A percentile compares a stretch with the other conserved stretches of the same genome.
Conservation (phyloP, 495 filamentous ascomycete genomes). For the Talaromyces wortmannii region DNA sequence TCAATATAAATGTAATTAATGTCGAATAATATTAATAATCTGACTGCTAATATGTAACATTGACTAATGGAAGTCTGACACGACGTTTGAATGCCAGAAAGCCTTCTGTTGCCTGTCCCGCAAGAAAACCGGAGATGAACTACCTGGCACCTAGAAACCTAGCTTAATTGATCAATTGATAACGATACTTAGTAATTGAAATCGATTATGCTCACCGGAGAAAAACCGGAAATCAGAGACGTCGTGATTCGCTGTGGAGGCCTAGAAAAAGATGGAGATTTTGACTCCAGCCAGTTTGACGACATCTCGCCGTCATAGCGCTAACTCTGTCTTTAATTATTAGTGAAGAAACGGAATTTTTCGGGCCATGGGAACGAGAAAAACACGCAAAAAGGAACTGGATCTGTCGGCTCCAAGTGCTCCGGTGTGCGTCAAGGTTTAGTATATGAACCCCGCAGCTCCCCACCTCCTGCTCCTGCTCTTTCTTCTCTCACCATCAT, state of each 20-base stretch:
- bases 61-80: too few species aligned
- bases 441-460: conserved; percentile 2
- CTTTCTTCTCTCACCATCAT: neutral
- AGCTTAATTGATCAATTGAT: too few species aligned
- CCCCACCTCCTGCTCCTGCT: conserved; percentile 10
- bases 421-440: too few species aligned
- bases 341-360: conserved; percentile 7
- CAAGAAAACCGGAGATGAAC: too few species aligned
- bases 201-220: neutral
- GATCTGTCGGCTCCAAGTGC: too few species aligned
- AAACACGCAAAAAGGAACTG: neutral
- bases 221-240: neutral
- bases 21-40: too few species aligned
- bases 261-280: too few species aligned
- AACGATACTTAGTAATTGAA: too few species aligned
- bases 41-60: too few species aligned
- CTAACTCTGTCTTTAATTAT: neutral
- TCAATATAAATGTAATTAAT: too few species aligned
- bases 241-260: neutral
- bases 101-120: too few species aligned
- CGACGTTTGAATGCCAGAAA: neutral
- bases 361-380: neutral
- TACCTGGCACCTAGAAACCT: too few species aligned
- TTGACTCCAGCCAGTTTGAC: neutral
- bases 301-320: conserved; percentile 11